phyloP scores from a whole-genome alignment of 768 basidiomycete species.

The Pholiota microspora region DNA sequence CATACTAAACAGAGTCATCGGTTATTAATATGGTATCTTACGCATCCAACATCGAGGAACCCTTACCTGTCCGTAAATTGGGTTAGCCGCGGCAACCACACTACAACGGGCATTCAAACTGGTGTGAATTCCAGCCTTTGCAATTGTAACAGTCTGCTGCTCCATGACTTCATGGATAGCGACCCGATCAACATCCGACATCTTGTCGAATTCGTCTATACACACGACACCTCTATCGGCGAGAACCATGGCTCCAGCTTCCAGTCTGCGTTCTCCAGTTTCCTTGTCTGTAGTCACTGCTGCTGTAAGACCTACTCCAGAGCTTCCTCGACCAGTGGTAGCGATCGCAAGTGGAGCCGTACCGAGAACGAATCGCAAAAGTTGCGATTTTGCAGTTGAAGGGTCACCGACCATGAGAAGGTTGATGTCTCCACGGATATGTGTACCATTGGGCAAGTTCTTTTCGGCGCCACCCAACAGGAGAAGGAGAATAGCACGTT shows the following conservation, averaged over 20 bases:
- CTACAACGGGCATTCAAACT: conserved; percentile 97
- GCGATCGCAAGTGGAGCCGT: conserved; percentile 98
- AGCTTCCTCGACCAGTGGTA: conserved; percentile 95
- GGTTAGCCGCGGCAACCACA: conserved; percentile 97
- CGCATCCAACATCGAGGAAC: neutral
- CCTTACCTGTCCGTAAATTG: conserved; percentile 92
- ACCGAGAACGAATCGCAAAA: conserved; percentile 92
- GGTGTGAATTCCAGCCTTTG: conserved; percentile 98
- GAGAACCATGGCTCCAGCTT: conserved; percentile 99
- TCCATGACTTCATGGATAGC: conserved; percentile 99
- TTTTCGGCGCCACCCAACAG: conserved; percentile 97
- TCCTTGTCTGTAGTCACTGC: conserved; percentile 98
- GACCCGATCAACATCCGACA: conserved; percentile 98
- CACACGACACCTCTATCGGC: conserved; percentile 99
- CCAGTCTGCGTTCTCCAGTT: conserved; percentile 93
- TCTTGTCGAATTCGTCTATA: conserved; percentile 99
- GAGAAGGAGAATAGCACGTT: conserved; percentile 88
- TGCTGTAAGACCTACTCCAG: conserved; percentile 98
- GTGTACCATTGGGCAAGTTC: conserved; percentile 95
- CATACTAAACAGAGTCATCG: conserved; percentile 59
- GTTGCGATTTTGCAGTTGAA: conserved; percentile 96
- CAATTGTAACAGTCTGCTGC: conserved; percentile 98
- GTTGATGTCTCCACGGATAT: conserved; percentile 99
- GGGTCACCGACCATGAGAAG: conserved; percentile 99
- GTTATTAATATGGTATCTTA: conserved; percentile 8